These are phyloP conservation scores for Scleromitrula shiraiana DNA, from an alignment of 2,329 filamentous ascomycete species.

Conservation along the genomic window DNA sequence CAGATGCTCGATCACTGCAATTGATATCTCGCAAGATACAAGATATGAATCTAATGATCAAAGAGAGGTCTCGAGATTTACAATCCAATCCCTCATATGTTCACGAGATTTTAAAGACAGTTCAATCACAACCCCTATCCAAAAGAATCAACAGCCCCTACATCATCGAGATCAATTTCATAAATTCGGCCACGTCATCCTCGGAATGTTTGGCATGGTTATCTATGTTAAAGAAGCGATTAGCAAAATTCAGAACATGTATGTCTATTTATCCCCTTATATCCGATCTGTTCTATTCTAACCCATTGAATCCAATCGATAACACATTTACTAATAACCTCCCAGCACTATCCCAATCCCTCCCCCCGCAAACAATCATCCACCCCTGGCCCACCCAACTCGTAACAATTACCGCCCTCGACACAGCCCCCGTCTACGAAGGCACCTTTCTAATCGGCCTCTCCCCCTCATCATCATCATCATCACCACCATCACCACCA, in stretches of 20 bases:
- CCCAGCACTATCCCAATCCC: neutral
- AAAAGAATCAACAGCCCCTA: neutral
- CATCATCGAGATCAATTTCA: conserved; percentile 8
- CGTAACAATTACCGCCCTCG: neutral
- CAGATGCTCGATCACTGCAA: no score
- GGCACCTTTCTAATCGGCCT: conserved; percentile 14
- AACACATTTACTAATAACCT: neutral
- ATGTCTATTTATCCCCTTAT: neutral
- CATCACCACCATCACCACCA: neutral
- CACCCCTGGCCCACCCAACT: conserved; percentile 16
- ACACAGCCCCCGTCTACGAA: conserved; percentile 14
- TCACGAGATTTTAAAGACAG: neutral
- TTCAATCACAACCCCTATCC: neutral
- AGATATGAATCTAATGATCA: neutral
- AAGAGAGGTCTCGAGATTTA: neutral
- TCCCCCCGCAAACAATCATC: neutral
- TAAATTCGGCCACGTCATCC: conserved; percentile 14
- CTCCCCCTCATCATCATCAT: neutral
- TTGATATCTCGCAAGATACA: neutral
- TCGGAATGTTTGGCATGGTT: conserved; percentile 15
- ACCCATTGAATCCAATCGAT: neutral
- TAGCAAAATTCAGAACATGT: conserved; percentile 14
- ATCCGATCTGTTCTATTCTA: neutral
- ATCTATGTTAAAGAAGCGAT: conserved; percentile 10
- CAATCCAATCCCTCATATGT: neutral